Conservation (phyloP, 139 green algal species). For the Chlorella vulgaris region DNA sequence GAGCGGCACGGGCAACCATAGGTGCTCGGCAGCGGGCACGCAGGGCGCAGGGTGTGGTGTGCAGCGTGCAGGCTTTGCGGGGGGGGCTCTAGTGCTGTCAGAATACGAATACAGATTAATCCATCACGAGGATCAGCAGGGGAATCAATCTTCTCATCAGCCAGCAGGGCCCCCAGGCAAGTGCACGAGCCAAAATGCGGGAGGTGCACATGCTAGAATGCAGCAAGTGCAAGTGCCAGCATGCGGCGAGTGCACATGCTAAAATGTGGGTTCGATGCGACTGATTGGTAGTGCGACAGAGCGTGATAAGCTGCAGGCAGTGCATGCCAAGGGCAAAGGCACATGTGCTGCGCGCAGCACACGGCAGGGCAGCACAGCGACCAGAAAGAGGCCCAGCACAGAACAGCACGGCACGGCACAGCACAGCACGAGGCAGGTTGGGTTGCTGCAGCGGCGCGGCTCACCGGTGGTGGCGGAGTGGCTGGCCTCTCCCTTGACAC, state of each 20-base stretch:
- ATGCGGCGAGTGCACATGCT: not conserved
- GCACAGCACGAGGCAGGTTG: not conserved
- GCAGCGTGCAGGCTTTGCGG: not conserved
- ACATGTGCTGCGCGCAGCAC: too few relatives aligned
- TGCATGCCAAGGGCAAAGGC: too few relatives aligned
- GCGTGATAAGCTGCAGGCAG: too few relatives aligned
- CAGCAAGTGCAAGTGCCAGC: not conserved
- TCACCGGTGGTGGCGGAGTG: constrained; percentile 83
- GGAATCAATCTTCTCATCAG: constrained; percentile 34
- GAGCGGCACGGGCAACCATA: too few relatives aligned
- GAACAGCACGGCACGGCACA: too few relatives aligned
- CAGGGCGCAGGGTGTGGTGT: not conserved
- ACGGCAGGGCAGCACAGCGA: not conserved
- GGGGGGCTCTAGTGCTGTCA: constrained; percentile 7
- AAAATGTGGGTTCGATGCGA: too few relatives aligned
- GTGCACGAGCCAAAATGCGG: not conserved
- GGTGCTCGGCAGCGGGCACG: not conserved
- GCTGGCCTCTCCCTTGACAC: constrained; percentile 91
- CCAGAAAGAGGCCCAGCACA: not conserved
- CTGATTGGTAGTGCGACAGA: too few relatives aligned
- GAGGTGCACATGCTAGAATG: not conserved
- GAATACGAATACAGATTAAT: constrained; percentile 30
- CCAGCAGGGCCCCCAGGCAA: not conserved
- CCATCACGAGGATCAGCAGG: constrained; percentile 29
- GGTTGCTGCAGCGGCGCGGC: not conserved